Conservation (phyloP, 176 grass and related monocot species). For the Oryza punctata region DNA sequence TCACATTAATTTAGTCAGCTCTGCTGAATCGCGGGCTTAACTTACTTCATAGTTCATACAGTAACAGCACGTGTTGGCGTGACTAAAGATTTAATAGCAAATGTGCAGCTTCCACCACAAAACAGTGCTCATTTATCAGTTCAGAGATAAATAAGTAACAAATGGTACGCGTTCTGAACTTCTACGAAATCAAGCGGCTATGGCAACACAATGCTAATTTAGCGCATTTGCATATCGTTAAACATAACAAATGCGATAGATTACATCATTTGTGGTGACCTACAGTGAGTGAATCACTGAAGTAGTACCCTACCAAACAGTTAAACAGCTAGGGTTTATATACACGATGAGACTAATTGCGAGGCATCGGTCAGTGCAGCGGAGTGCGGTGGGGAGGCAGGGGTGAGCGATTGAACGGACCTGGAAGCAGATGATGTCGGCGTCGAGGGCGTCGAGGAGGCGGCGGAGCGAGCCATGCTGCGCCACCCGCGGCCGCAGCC, state of each 20-base stretch:
- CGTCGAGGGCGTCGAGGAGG: slow-evolving; percentile 85
- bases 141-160: not conserved
- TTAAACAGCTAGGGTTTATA: slow-evolving; percentile 45
- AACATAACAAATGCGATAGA: not conserved
- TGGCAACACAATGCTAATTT: not conserved
- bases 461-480: slow-evolving; percentile 90
- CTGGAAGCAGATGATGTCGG: slow-evolving; percentile 99
- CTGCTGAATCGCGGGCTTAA: not conserved
- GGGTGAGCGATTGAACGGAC: slow-evolving; percentile 9
- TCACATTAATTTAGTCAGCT: slow-evolving; percentile 6
- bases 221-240: not conserved
- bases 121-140: not conserved
- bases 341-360: not conserved
- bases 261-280: not conserved
- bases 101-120: not conserved
- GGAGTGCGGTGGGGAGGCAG: not conserved
- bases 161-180: not conserved
- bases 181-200: not conserved
- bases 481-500: slow-evolving; percentile 83
- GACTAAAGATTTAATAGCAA: not conserved
- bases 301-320: not conserved
- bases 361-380: not conserved
- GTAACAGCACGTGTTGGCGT: not conserved
- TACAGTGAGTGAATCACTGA: not conserved
- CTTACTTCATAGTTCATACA: not conserved